Conservation (phyloP, 345 rosid genomes). For the Gossypium arboreum region DNA sequence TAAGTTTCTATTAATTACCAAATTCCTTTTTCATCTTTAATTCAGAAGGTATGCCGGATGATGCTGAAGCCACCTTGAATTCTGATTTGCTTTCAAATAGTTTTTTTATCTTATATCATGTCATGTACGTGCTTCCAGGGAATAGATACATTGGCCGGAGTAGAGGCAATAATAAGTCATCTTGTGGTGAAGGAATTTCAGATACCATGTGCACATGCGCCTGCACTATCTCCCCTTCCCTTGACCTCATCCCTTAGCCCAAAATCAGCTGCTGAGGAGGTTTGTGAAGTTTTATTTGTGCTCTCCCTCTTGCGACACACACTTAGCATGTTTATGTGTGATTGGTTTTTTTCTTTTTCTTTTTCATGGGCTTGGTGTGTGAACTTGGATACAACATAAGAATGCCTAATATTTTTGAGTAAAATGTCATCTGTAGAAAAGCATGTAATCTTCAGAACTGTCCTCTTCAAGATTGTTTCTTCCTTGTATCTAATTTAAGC, state of each 20-base stretch:
- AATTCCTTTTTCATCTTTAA: slow-evolving; percentile 1
- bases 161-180: slow-evolving; percentile 68
- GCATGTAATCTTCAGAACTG: not conserved
- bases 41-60: not conserved
- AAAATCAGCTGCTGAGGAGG: slow-evolving; percentile 74
- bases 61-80: not conserved
- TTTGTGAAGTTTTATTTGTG: slow-evolving; percentile 24
- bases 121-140: slow-evolving; percentile 28
- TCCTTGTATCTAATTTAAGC: not conserved
- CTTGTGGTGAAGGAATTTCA: slow-evolving; percentile 58
- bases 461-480: not conserved
- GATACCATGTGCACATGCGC: slow-evolving; percentile 74
- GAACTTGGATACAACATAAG: not conserved
- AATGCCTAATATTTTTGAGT: not conserved
- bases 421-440: not conserved
- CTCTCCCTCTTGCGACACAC: not conserved
- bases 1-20: not conserved
- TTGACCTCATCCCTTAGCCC: slow-evolving; percentile 43
- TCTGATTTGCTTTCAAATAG: not conserved
- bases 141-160: slow-evolving; percentile 61
- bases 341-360: not conserved
- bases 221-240: slow-evolving; percentile 47
- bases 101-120: not conserved
- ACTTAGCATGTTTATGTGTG: not conserved
- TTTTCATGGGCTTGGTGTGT: not conserved